A percentile compares a stretch with the other conserved stretches of the same genome.
phyloP scores from a whole-genome alignment of 306 rosid genomes.

The Bauhinia variegata region DNA sequence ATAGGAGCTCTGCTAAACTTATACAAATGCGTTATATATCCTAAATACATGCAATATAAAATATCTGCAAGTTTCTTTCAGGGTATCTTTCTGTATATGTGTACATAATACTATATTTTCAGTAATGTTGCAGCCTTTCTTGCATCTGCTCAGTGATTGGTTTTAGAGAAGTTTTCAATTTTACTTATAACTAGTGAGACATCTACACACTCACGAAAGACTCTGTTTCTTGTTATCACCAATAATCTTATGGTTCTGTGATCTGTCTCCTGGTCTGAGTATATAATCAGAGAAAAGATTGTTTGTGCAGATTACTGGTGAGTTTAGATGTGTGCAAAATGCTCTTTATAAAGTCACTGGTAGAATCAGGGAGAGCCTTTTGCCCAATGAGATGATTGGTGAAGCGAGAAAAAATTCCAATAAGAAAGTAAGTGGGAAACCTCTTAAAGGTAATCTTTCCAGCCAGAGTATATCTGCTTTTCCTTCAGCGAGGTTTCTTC shows the following conservation, averaged over 20 bases:
- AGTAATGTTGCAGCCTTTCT: constrained; percentile 28
- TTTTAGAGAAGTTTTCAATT: not conserved
- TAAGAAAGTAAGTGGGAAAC: constrained; percentile 28
- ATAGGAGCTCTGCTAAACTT: constrained; percentile 12
- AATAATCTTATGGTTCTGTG: constrained; percentile 29
- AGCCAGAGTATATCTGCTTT: constrained; percentile 30
- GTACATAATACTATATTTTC: not conserved
- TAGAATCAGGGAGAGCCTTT: constrained; percentile 49
- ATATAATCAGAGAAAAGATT: constrained; percentile 29
- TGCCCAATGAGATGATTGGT: constrained; percentile 31
- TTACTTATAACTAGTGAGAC: constrained; percentile 14
- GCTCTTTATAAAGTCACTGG: constrained; percentile 57
- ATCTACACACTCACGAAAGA: constrained; percentile 25
- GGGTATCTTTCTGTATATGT: constrained; percentile 10
- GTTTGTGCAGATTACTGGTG: constrained; percentile 62
- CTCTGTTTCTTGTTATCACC: constrained; percentile 21
- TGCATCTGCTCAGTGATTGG: constrained; percentile 17
- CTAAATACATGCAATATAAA: not conserved
- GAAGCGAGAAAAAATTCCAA: constrained; percentile 37
- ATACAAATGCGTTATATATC: constrained; percentile 6
- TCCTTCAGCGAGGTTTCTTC: constrained; percentile 36
- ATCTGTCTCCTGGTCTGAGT: constrained; percentile 22
- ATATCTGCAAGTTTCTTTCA: constrained; percentile 7
- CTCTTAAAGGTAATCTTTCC: constrained; percentile 35
- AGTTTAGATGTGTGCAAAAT: constrained; percentile 49